Base-by-base conservation (phyloP, 169 alveolate species). In the Cryptosporidium baileyi region DNA sequence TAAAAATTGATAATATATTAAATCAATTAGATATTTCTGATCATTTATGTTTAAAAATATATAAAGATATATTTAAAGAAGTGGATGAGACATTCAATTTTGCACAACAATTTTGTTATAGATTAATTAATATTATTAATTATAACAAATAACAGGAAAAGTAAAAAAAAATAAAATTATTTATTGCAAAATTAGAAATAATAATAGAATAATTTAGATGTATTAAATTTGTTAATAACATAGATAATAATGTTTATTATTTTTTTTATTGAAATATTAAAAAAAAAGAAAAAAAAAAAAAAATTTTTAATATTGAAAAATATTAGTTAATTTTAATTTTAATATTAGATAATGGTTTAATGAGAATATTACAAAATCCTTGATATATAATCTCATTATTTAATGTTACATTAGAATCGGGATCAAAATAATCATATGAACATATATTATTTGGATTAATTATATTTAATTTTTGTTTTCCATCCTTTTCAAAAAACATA, bases 361-460 rank as follows among this genome's bases (percentile, higher is more conserved):
- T 17, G 22, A 74, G 67, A 38, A 38, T 34, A 22, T 74, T 26
- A 54, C 85, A 74, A 30, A 74, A 74, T 0, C 85, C 85, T 41
- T 74, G 85, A 15, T 30, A 24, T 22, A 74, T 74, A 8, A 74
- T 38, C 17, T 74, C 85, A 13, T 52, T 52, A 15, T 74, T 74
- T 47, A 54, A 54, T 1, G 85, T 22, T 0, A 19, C n/a, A 5
- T 47, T 49, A 3, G 63, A n/a, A 13, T 47, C 19, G 6, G 32
- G 15, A 30, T 28, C 45, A 13, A 65, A 22, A 19, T 44, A 49
- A 28, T 47, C 22, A 47, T 47, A 28, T 26, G 36, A 26, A 47
- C 81, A 65, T 45, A 65, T 65, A 32, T 65, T 44, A 0, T 44
- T n/a, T 4, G 60, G 60, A 47, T 74, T 24, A 36, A 57, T 51